Base-by-base conservation (phyloP, 2,329 filamentous ascomycete species). In the Diaporthe citriasiana region DNA sequence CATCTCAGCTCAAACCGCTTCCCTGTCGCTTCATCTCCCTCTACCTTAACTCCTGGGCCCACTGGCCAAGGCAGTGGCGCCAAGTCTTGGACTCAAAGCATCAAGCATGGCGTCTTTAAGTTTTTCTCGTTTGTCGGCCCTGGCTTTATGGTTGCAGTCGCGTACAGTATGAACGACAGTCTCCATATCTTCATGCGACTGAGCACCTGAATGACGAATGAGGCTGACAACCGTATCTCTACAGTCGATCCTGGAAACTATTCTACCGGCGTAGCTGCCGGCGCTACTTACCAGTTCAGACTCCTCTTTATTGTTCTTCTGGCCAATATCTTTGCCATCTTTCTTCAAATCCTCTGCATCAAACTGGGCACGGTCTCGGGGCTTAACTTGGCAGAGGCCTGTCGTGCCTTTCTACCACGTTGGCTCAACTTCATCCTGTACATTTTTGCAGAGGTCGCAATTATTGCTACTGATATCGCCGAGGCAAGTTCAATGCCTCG, bases 391-490 rank as follows among this genome's bases (percentile, higher is more conserved):
- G 90, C 92, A 1, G 87, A 92, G 76, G 90, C 91, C 13, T 93
- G 91, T 77, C 88, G 91, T 45, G 89, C 87, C 12, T 91, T 92
- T 79, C 85, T 93, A 19, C 92, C 92, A 1, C 84, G 84, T 76
- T 94, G 92, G 92, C 79, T 93, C 72, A 92, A 91, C 75, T 87
- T 88, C 57, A 79, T 85, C 25, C 83, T 94, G 4, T 94, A 93
- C 78, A 80, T 87, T 27, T 84, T 94, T 76, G 89, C 91, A 1
- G 92, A 94, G 80, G 83, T 87, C 6, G 91, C 92, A 74, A 94
- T 94, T 73, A 90, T 94, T 70, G 92, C 92, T 0, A 94, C 92
- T 0, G 92, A 94, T 80, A 90, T 94, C 76, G 92, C 92, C 73
- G 92, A 93, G 82, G 89, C 89, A 78, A 76, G 82, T 77, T 9